phyloP scores from a whole-genome alignment of 345 rosid genomes.

The Pugionium dolabratum region DNA sequence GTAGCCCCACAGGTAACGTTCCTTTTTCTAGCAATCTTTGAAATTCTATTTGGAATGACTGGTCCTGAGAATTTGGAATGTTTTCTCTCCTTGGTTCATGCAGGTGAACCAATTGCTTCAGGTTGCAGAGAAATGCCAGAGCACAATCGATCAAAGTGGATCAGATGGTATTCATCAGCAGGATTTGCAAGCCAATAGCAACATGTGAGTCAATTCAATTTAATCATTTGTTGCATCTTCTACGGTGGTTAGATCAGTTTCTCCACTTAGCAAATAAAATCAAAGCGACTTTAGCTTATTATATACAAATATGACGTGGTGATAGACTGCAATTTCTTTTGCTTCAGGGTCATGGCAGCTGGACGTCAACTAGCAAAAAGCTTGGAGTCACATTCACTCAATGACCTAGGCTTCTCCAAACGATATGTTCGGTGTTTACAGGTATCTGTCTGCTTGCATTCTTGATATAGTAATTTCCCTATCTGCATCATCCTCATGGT shows the following conservation, averaged over 20 bases:
- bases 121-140: conserved; percentile 96
- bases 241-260: not conserved
- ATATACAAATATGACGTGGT: conserved; percentile 8
- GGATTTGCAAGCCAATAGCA: conserved; percentile 91
- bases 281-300: not conserved
- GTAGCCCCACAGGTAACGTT: conserved; percentile 87
- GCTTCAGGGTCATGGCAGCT: conserved; percentile 81
- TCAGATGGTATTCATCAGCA: conserved; percentile 85
- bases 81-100: not conserved
- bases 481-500: conserved; percentile 21
- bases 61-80: conserved; percentile 13
- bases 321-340: conserved; percentile 22
- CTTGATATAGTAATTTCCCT: not conserved
- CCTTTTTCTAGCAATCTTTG: conserved; percentile 7
- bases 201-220: conserved; percentile 57
- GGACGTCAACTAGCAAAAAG: conserved; percentile 89
- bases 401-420: conserved; percentile 94
- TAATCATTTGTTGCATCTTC: not conserved
- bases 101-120: conserved; percentile 94
- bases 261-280: conserved; percentile 4
- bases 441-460: conserved; percentile 47
- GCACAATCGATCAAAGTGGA: conserved; percentile 86
- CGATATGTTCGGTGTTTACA: conserved; percentile 94
- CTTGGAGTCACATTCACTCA: conserved; percentile 84
- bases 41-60: conserved; percentile 1